Conservation (phyloP, 345 rosid species). For the Orychophragmus violaceus region DNA sequence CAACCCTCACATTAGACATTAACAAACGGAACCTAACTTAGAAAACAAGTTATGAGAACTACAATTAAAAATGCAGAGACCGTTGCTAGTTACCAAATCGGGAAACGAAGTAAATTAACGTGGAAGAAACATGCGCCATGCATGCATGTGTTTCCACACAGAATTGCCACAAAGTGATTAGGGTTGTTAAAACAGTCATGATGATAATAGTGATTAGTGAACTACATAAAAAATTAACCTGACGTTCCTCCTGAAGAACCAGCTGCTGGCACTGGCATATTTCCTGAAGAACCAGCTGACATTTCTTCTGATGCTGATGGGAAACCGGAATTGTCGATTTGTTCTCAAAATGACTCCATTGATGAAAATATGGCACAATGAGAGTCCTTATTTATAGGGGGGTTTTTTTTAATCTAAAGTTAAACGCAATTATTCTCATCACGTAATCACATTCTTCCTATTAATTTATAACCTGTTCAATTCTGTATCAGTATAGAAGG, state of each 20-base stretch:
- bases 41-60: background rate
- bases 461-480: background rate
- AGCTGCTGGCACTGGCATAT: background rate
- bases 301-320: background rate
- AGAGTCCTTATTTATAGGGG: background rate
- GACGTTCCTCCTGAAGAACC: background rate
- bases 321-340: background rate
- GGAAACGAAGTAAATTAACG: too few relatives aligned
- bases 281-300: background rate
- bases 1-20: background rate
- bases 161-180: background rate
- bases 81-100: too few relatives aligned
- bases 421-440: background rate
- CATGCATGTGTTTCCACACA: background rate
- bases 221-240: background rate
- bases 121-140: background rate
- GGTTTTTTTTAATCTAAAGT: background rate
- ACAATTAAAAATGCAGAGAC: background rate
- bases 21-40: background rate
- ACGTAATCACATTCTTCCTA: background rate
- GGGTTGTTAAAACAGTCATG: too few relatives aligned
- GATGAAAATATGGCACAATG: background rate
- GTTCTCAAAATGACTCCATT: background rate
- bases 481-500: background rate
- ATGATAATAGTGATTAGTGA: background rate